Conservation (phyloP, 2,329 filamentous ascomycete species). For the Diatrype stigma region DNA sequence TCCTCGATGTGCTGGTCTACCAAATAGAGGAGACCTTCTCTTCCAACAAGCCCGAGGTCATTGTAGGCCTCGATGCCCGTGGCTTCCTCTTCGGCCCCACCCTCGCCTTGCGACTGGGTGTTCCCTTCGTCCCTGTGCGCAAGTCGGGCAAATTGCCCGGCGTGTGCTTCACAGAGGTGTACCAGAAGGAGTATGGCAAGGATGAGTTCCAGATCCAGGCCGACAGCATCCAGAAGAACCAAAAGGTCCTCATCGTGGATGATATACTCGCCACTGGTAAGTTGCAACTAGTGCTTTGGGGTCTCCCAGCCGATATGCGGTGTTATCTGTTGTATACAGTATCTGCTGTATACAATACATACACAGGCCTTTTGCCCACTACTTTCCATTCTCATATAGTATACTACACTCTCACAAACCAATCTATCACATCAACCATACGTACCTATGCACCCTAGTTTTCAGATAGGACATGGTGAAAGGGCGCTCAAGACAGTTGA, state of each 20-base stretch:
- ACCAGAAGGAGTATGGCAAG: constrained; percentile 92
- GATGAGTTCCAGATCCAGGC: constrained; percentile 96
- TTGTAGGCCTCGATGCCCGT: constrained; percentile 89
- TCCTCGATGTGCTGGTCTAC: constrained; percentile 81
- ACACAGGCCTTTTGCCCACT: too few relatives aligned
- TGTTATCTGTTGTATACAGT: too few relatives aligned
- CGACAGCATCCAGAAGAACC: constrained; percentile 76
- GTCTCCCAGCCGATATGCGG: not conserved
- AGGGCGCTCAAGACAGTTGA: too few relatives aligned
- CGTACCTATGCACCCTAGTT: too few relatives aligned
- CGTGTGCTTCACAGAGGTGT: constrained; percentile 77
- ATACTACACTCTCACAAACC: too few relatives aligned
- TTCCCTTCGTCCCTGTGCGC: constrained; percentile 86
- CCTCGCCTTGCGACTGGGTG: constrained; percentile 76
- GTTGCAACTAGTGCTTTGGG: constrained; percentile 27
- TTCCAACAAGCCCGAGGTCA: constrained; percentile 70
- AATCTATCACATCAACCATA: too few relatives aligned
- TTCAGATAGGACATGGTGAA: too few relatives aligned
- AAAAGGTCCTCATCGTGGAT: constrained; percentile 90
- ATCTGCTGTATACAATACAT: too few relatives aligned
- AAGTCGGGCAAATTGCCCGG: constrained; percentile 97
- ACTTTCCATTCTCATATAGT: too few relatives aligned
- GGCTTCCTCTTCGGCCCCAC: constrained; percentile 94
- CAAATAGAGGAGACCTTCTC: constrained; percentile 65
- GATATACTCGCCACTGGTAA: constrained; percentile 97